A percentile compares a stretch with the other conserved stretches of the same genome.
These are phyloP conservation scores for Ceratocystiopsis sp. DNA, from an alignment of 2,329 filamentous ascomycete species.

Conservation along the genomic window DNA sequence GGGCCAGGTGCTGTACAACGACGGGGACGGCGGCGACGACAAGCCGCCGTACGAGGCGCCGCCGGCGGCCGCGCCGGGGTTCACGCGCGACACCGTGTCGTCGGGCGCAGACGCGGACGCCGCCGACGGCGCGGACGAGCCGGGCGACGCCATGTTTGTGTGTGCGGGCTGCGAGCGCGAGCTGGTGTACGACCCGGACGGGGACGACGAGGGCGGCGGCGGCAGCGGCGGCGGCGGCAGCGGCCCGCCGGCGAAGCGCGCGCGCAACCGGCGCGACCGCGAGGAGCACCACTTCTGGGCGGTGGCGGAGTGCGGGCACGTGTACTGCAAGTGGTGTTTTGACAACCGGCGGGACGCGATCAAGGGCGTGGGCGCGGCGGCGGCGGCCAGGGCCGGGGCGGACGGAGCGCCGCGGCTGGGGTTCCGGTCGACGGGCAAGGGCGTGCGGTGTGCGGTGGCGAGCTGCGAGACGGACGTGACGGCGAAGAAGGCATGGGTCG, in stretches of 20 bases:
- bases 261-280: constrained; percentile 30
- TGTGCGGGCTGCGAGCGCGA: constrained; percentile 82
- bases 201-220: constrained; percentile 11
- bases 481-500: constrained; percentile 41
- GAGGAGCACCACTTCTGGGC: constrained; percentile 84
- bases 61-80: constrained; percentile 52
- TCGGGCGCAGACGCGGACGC: too few relatives aligned
- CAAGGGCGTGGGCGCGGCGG: constrained; percentile 15
- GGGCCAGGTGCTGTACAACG: too few relatives aligned
- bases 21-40: background rate
- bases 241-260: constrained; percentile 19
- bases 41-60: constrained; percentile 45
- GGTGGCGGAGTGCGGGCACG: constrained; percentile 76
- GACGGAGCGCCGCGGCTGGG: constrained; percentile 10
- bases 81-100: constrained; percentile 49
- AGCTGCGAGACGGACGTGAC: constrained; percentile 36
- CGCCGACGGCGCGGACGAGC: too few relatives aligned
- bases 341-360: constrained; percentile 34
- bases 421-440: constrained; percentile 21
- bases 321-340: constrained; percentile 46
- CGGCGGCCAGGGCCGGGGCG: too few relatives aligned
- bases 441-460: constrained; percentile 36
- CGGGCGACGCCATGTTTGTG: constrained; percentile 49
- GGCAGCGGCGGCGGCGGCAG: constrained; percentile 6
- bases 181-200: constrained; percentile 51